These are phyloP conservation scores for Grifola frondosa DNA, from an alignment of 1,284 basidiomycete genomes.

Conservation along the genomic window DNA sequence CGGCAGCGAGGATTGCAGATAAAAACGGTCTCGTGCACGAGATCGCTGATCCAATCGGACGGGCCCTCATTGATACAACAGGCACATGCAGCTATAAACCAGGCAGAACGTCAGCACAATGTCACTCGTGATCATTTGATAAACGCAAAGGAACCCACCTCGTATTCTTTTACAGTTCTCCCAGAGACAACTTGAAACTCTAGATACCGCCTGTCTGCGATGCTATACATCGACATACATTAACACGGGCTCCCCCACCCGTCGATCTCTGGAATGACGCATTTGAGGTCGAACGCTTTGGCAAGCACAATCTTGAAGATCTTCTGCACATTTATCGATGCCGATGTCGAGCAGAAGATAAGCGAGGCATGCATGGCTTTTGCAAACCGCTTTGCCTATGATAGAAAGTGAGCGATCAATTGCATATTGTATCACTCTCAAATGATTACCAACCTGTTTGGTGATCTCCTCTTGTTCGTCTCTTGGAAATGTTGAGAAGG, in stretches of 20 bases:
- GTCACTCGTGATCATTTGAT: no score
- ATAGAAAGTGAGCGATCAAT: conserved; percentile 10
- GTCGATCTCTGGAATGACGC: conserved; percentile 95
- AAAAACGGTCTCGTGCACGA: conserved; percentile 15
- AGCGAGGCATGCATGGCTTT: conserved; percentile 98
- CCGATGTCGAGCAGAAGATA: conserved; percentile 97
- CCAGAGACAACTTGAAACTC: conserved; percentile 14
- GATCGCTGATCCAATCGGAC: conserved; percentile 9
- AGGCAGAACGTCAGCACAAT: no score
- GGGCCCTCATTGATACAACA: conserved; percentile 10
- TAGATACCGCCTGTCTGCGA: conserved; percentile 9
- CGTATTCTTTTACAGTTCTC: conserved; percentile 20
- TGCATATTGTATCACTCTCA: conserved; percentile 2
- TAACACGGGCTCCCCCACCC: conserved; percentile 88
- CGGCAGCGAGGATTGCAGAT: conserved; percentile 10
- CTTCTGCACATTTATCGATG: conserved; percentile 99
- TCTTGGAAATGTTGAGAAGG: conserved; percentile 91
- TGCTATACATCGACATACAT: conserved; percentile 86
- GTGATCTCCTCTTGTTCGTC: conserved; percentile 99
- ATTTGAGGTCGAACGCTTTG: conserved; percentile 89
- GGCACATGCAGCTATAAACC: no score
- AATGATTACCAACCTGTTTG: conserved; percentile 67
- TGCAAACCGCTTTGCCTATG: conserved; percentile 89
- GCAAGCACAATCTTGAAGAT: conserved; percentile 97
- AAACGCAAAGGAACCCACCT: no score